A percentile compares a stretch with the other conserved stretches of the same genome.
Conservation (phyloP, 2,329 filamentous ascomycete species). For the Aspergillus flavus region DNA sequence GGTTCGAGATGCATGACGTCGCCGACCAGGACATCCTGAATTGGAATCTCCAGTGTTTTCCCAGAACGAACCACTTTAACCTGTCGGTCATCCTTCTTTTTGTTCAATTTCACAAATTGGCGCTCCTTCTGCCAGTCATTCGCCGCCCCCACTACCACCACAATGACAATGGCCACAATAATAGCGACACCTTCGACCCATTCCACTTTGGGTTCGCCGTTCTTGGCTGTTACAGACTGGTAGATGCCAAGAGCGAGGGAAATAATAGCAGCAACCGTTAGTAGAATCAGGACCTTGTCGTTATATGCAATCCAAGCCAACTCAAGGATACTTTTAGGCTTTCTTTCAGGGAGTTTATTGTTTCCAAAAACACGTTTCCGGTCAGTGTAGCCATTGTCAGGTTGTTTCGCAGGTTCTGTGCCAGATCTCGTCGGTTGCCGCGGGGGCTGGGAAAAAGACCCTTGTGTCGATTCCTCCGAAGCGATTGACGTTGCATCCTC, state of each 20-base stretch:
- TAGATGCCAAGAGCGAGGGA: slow-evolving; percentile 76
- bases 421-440: slow-evolving; percentile 13
- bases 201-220: slow-evolving; percentile 62
- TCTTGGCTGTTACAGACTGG: slow-evolving; percentile 64
- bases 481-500: slow-evolving; percentile 57
- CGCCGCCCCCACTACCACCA: slow-evolving; percentile 73
- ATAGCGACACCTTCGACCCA: slow-evolving; percentile 85
- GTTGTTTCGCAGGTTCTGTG: slow-evolving; percentile 24
- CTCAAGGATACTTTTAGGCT: slow-evolving; percentile 69
- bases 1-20: slow-evolving; percentile 74
- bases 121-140: slow-evolving; percentile 84
- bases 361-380: slow-evolving; percentile 70
- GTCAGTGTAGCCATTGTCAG: slow-evolving; percentile 56
- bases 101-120: slow-evolving; percentile 78
- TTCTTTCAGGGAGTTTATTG: slow-evolving; percentile 69
- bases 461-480: slow-evolving; percentile 26
- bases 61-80: slow-evolving; percentile 79
- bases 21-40: slow-evolving; percentile 72
- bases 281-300: slow-evolving; percentile 74
- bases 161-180: slow-evolving; percentile 73
- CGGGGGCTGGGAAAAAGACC: slow-evolving; percentile 28
- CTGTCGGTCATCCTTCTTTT: slow-evolving; percentile 74
- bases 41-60: slow-evolving; percentile 67
- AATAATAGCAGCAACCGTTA: slow-evolving; percentile 71
- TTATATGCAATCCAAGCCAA: slow-evolving; percentile 81